These are phyloP conservation scores for Penicillium sp. DNA, from an alignment of 2,329 filamentous ascomycete species.

Conservation along the genomic window DNA sequence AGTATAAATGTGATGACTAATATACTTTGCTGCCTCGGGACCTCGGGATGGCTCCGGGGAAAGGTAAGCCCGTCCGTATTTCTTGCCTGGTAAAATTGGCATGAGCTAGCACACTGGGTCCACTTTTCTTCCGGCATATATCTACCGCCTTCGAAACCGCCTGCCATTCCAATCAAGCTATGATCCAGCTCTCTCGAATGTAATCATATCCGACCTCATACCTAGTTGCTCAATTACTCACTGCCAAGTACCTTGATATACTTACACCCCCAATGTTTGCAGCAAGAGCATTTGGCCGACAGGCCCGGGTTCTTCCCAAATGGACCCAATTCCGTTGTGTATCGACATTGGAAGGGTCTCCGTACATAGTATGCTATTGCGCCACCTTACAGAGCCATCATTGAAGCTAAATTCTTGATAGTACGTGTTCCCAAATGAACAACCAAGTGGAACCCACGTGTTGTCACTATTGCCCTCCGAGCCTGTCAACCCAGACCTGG, in stretches of 20 bases:
- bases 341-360: conserved; percentile 33
- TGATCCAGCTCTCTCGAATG: not conserved
- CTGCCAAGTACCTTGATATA: not conserved
- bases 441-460: conserved; percentile 36
- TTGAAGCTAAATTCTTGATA: conserved; percentile 21
- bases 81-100: not conserved
- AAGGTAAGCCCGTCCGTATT: not conserved
- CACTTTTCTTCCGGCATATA: not conserved
- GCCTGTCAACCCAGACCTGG: conserved; percentile 46
- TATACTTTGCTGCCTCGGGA: not conserved
- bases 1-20: not conserved
- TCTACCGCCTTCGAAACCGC: conserved; percentile 15
- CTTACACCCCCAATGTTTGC: conserved; percentile 20
- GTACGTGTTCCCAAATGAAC: conserved; percentile 43
- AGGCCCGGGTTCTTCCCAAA: conserved; percentile 12
- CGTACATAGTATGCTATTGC: conserved; percentile 33
- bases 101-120: not conserved
- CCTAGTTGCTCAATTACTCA: not conserved
- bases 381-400: not conserved
- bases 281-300: conserved; percentile 15
- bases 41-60: not conserved
- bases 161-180: conserved; percentile 9
- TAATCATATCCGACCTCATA: not conserved
- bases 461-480: conserved; percentile 50
- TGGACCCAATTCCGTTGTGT: conserved; percentile 26